Percentiles rank a stretch among this genome's conserved stretches.
Evolutionary conservation across 441 rosid species (phyloP).

Genomic region (Jatropha podagrica): DNA sequence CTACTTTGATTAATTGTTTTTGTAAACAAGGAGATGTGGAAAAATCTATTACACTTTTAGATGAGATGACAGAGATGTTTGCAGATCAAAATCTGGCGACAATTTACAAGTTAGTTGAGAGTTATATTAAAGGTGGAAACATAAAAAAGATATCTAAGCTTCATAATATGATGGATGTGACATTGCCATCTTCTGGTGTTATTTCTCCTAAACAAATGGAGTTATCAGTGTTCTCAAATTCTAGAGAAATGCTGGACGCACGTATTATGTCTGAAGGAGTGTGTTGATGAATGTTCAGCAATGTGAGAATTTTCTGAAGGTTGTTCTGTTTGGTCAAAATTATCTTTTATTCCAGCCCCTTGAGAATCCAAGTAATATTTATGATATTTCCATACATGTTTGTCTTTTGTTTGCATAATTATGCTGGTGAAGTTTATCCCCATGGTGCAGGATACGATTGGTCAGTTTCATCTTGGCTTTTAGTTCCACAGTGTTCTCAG

Average conservation of each 20-base stretch:
- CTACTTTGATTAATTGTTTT: conserved; percentile 39
- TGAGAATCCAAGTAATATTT: conserved; percentile 18
- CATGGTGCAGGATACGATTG: background rate
- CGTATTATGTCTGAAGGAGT: conserved; percentile 30
- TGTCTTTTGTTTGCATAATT: conserved; percentile 18
- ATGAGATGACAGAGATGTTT: conserved; percentile 30
- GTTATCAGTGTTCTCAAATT: conserved; percentile 21
- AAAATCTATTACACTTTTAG: conserved; percentile 33
- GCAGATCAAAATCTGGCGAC: conserved; percentile 27
- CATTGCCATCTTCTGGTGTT: conserved; percentile 16
- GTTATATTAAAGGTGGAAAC: conserved; percentile 21
- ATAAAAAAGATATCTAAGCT: conserved; percentile 26
- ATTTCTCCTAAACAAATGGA: conserved; percentile 23
- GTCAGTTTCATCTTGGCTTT: background rate
- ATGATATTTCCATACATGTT: background rate
- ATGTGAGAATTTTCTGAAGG: background rate
- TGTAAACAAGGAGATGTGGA: conserved; percentile 39
- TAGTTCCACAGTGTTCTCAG: background rate
- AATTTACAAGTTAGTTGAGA: conserved; percentile 23
- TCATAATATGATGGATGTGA: conserved; percentile 27
- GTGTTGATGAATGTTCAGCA: conserved; percentile 20
- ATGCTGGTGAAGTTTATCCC: background rate
- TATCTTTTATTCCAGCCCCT: background rate
- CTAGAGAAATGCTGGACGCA: conserved; percentile 25
- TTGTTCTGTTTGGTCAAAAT: conserved; percentile 2